phyloP scores from a whole-genome alignment of 176 grass and related monocot genomes.

The Panicum miliaceum region DNA sequence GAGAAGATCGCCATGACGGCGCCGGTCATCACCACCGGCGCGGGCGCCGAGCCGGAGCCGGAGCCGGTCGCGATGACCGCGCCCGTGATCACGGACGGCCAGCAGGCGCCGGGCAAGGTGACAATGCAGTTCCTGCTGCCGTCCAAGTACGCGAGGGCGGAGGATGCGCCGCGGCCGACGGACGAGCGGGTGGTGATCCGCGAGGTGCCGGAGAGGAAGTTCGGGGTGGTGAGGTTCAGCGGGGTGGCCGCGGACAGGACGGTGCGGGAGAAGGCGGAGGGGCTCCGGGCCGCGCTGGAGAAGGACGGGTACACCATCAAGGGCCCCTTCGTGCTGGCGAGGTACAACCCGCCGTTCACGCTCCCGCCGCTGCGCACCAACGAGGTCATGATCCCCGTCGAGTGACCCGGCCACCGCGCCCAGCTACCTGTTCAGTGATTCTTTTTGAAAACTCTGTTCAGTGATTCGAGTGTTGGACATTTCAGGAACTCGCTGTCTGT shows the following conservation, averaged over 20 bases:
- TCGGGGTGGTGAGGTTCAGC: conserved; percentile 70
- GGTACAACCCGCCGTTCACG: conserved; percentile 92
- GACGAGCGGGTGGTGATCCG: conserved; percentile 81
- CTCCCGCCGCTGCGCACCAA: conserved; percentile 92
- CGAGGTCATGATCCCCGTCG: conserved; percentile 87
- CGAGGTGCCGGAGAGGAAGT: conserved; percentile 70
- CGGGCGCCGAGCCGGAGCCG: conserved; percentile 46
- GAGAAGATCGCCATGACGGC: conserved; percentile 86
- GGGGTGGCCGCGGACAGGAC: conserved; percentile 65
- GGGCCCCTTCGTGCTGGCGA: conserved; percentile 69
- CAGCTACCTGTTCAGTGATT: background rate
- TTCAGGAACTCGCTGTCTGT: background rate
- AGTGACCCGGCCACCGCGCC: conserved; percentile 29
- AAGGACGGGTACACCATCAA: conserved; percentile 60
- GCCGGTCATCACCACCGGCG: conserved; percentile 61
- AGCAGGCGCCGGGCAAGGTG: conserved; percentile 30
- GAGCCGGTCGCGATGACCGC: conserved; percentile 79
- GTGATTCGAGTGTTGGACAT: background rate
- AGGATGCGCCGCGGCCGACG: conserved; percentile 76
- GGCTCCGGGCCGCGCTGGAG: conserved; percentile 73
- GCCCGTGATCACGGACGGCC: conserved; percentile 65
- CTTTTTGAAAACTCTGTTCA: too few relatives aligned
- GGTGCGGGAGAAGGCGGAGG: conserved; percentile 70
- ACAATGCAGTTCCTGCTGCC: conserved; percentile 94
- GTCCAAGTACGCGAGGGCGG: conserved; percentile 65